Base-by-base conservation (phyloP, 129 eudicot genomes). In the Chrysanthemum lavandulifolium region DNA sequence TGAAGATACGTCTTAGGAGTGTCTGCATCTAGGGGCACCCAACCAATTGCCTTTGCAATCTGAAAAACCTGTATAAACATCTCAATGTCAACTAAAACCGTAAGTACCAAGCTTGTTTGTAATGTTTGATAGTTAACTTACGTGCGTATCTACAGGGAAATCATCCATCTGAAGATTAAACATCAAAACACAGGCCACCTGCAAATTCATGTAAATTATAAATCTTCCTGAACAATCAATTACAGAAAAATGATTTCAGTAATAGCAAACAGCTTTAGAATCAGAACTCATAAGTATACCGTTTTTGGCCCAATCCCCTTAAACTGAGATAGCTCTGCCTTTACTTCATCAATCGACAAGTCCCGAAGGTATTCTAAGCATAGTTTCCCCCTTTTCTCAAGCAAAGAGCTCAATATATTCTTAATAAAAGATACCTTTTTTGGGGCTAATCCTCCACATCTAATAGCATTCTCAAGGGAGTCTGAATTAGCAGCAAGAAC, bases 61-160 rank as follows among this genome's bases (percentile, higher is more conserved):
- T 91, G 97, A 82, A 91, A 82, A 51, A 91, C 66, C 97, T 91
- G 91, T 57, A 87, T 27, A 72, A 70, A 73, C 56, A 31, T 68
- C 68, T 54, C 67, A 65, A 25, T 5, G 68, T 73, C 55, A 71
- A 75, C 56, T 15, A 67, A 77, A 52, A 51, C 5, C 56, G 58
- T 25, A 33, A 19, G 49, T 57, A 18, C 33, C 57, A 60, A 40
- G 11, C 52, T 65, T 55, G 29, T 18, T 31, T 45, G 54, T 57
- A 67, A 48, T 70, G 52, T 14, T 33, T 47, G 36, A 62, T 14
- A 47, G 40, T 16, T 21, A 25, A 82, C 95, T 72, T 80, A 91
- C 97, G 71, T 91, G 97, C 67, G 97, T 91, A 75, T 91, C 97
- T 65, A 91, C 97, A n/a, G 96, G 96, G 77, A 91, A 89, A 81